Evolutionary conservation across 1,284 basidiomycete genomes (phyloP), one percentile per base, ranked within the genome.

Genomic region (Testicularia cyperi): DNA sequence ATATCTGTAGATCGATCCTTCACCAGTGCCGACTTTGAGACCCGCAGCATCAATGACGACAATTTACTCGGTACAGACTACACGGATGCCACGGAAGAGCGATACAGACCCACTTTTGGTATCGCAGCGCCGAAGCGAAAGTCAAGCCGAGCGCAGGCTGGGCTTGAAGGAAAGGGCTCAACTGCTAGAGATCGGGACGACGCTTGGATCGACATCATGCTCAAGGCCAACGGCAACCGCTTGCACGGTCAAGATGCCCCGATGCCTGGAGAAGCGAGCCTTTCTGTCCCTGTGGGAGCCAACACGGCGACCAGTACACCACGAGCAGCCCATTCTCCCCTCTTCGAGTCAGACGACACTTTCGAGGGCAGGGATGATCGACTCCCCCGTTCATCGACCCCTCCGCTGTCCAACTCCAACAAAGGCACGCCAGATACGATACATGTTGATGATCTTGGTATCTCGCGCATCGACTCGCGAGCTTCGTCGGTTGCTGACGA

Each of bases 131-230:
- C 33, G 3, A 38, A 39, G 14, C 15, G 31, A 8, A 51, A 24
- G 24, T 39, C 27, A 23, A 34, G 24, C n/a, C 33, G 25, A 19
- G 9, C 24, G 4, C 14, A 36, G n/a, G 5, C 47, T 23, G 20
- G 44, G 15, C 56, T 42, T 10, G 35, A 40, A 3, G 29, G 40
- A 8, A 44, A 53, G 35, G 21, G 36, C 14, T n/a, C n/a, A n/a
- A 31, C 42, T 27, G 44, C 35, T 16, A 43, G 44, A 24, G 60
- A 51, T 1, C 6, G 24, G 5, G 42, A 55, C n/a, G 68, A 70
- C 28, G 44, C 57, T 2, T 72, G 70, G 70, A 40, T 72, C 28
- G 70, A 72, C 37, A 54, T 72, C 28, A 15, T 66, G 40, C 34
- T 68, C 26, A 51, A 52, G 31, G 35, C 51, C 8, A 55, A 55